Evolutionary conservation across 495 filamentous ascomycete genomes (phyloP), one percentile per base, ranked within the genome.

Genomic region (Lophium mytilinum): DNA sequence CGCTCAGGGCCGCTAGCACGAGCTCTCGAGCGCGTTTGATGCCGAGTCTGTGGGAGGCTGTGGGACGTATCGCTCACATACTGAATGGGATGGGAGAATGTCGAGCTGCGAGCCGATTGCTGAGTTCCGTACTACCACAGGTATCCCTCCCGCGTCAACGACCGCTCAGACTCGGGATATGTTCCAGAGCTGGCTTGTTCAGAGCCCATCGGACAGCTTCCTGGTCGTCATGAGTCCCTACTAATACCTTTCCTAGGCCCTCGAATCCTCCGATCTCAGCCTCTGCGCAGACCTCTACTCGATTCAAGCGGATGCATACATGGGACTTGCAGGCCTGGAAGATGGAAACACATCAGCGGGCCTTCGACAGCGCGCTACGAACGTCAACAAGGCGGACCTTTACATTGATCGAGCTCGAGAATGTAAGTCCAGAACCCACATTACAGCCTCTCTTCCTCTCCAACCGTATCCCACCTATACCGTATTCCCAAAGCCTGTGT

Each of bases 71-170:
- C 1, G 78, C 83, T 8, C 79, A 76, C 14, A 82, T 95, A 3
- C 71, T 97, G 0, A 81, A 83, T 41, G 79, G 78, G 15, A 69
- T 95, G 8, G 72, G 76, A n/a, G 89, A 95, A 66, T 96, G 89
- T 61, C 76, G 80, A 9, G 83, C 86, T 1, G 83, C 87, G 1
- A 72, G 73, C 10, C 73, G 79, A 50, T 72, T 98, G 50, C 67
- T 95, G 12, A 79, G 83, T 52, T 82, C 83, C 33, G 78, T 91
- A 17, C 78, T 95, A 65, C 91, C 92, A n/a, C 86, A 90, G 63
- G 72, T 74, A 45, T 19, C 24, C 24, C 24, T 30, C 24, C 24
- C 24, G 24, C 24, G 2, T 30, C 24, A 30, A 30, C 24, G 6
- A 30, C 24, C 24, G 2, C 24, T 30, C 6, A 6, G 24, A 30